phyloP scores from a whole-genome alignment of 1,139 yeast genomes.

The Ogataea hybrid region DNA sequence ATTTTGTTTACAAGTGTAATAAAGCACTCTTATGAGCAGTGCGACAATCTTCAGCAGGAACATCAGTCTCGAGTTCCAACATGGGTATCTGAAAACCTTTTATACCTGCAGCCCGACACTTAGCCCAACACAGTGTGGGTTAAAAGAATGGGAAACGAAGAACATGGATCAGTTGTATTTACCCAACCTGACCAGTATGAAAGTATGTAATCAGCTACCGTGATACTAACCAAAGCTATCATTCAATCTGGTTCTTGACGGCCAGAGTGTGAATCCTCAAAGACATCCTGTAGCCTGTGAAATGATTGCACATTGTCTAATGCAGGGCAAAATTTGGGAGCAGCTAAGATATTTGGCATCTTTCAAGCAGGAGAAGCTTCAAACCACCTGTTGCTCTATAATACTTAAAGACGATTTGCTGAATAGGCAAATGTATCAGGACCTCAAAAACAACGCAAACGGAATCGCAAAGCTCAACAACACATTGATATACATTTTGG shows the following conservation, averaged over 20 bases:
- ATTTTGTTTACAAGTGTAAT: conserved; percentile 3
- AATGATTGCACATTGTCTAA: conserved; percentile 7
- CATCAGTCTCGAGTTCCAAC: neutral
- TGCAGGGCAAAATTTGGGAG: conserved; percentile 6
- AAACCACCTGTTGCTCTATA: neutral
- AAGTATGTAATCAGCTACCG: neutral
- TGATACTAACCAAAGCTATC: neutral
- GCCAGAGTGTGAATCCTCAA: neutral
- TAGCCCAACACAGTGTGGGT: neutral
- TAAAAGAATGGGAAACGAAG: neutral
- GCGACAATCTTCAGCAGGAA: neutral
- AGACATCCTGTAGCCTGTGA: conserved; percentile 6
- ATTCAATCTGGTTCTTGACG: conserved; percentile 1
- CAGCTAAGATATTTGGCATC: conserved; percentile 2
- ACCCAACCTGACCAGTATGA: conserved; percentile 2
- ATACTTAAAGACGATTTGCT: conserved; percentile 1
- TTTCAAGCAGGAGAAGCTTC: neutral
- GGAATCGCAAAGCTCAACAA: conserved; percentile 4
- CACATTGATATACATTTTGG: conserved; percentile 8
- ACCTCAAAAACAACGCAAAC: conserved; percentile 1
- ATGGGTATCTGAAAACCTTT: conserved; percentile 1
- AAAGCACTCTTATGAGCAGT: neutral
- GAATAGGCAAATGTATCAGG: conserved; percentile 7
- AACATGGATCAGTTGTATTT: conserved; percentile 1
- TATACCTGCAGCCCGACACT: no score